Percentiles rank a stretch among this genome's conserved stretches.
phyloP scores from a whole-genome alignment of 2,329 filamentous ascomycete genomes.

The Pestalotiopsis sp. region DNA sequence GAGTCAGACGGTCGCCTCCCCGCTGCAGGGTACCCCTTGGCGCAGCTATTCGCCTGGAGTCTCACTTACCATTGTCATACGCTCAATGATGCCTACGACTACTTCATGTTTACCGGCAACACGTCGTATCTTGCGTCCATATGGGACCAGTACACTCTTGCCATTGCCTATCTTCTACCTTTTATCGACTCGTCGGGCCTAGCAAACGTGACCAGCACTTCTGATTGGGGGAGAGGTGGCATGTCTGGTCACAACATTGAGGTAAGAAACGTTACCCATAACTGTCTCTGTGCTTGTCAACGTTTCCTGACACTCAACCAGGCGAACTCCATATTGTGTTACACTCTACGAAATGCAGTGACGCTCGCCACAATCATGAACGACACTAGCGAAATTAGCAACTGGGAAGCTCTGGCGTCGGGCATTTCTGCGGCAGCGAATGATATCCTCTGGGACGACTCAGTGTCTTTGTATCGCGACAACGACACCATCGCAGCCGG shows the following conservation, averaged over 20 bases:
- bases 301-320: slow-evolving; percentile 32
- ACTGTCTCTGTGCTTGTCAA: not conserved
- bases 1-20: slow-evolving; percentile 9
- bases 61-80: slow-evolving; percentile 30
- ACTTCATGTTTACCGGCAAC: slow-evolving; percentile 58
- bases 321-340: slow-evolving; percentile 53
- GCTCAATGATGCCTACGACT: slow-evolving; percentile 61
- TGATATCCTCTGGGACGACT: slow-evolving; percentile 48
- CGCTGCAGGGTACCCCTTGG: not conserved
- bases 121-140: slow-evolving; percentile 45
- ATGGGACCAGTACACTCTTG: slow-evolving; percentile 51
- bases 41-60: not conserved
- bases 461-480: slow-evolving; percentile 49
- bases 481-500: slow-evolving; percentile 32
- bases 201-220: slow-evolving; percentile 49
- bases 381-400: not conserved
- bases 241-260: slow-evolving; percentile 43
- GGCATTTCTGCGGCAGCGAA: slow-evolving; percentile 48
- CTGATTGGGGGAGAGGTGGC: slow-evolving; percentile 44
- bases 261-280: slow-evolving; percentile 43
- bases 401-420: slow-evolving; percentile 43
- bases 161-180: slow-evolving; percentile 37
- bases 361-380: slow-evolving; percentile 40
- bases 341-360: slow-evolving; percentile 55
- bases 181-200: slow-evolving; percentile 36